These are phyloP conservation scores for Debaryomyces coudertii DNA, from an alignment of 1,139 yeast species.

Conservation along the genomic window DNA sequence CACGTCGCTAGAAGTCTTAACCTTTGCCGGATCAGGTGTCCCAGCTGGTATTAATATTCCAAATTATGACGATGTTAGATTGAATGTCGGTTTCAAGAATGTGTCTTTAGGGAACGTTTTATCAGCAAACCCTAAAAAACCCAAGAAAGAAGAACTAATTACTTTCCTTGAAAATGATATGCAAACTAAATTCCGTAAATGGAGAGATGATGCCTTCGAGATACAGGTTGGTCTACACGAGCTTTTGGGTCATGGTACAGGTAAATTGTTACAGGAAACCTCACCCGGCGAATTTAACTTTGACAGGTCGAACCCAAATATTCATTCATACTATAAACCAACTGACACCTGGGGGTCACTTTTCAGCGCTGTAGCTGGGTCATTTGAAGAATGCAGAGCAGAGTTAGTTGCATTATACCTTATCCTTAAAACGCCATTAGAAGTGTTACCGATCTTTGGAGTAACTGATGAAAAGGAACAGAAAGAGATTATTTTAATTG, in stretches of 20 bases:
- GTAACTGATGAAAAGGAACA: slow-evolving; percentile 59
- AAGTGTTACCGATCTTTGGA: slow-evolving; percentile 74
- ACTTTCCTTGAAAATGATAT: slow-evolving; percentile 62
- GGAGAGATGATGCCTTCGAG: slow-evolving; percentile 83
- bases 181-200: slow-evolving; percentile 62
- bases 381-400: slow-evolving; percentile 92
- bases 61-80: slow-evolving; percentile 84
- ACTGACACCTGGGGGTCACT: slow-evolving; percentile 91
- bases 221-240: slow-evolving; percentile 94
- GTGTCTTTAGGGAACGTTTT: slow-evolving; percentile 86
- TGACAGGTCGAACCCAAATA: slow-evolving; percentile 67
- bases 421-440: slow-evolving; percentile 60
- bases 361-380: slow-evolving; percentile 80
- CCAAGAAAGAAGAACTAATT: slow-evolving; percentile 66
- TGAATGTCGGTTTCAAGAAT: slow-evolving; percentile 82
- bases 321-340: slow-evolving; percentile 67
- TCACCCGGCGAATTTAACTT: slow-evolving; percentile 71
- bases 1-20: slow-evolving; percentile 83
- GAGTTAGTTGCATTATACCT: slow-evolving; percentile 86
- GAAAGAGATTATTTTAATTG: slow-evolving; percentile 64
- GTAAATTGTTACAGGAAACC: slow-evolving; percentile 72
- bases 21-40: slow-evolving; percentile 86
- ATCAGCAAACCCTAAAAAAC: slow-evolving; percentile 64
- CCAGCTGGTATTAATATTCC: slow-evolving; percentile 95
- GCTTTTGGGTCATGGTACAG: slow-evolving; percentile 90